Conservation (phyloP, 2,329 filamentous ascomycete genomes). For the Fusarium compactum region DNA sequence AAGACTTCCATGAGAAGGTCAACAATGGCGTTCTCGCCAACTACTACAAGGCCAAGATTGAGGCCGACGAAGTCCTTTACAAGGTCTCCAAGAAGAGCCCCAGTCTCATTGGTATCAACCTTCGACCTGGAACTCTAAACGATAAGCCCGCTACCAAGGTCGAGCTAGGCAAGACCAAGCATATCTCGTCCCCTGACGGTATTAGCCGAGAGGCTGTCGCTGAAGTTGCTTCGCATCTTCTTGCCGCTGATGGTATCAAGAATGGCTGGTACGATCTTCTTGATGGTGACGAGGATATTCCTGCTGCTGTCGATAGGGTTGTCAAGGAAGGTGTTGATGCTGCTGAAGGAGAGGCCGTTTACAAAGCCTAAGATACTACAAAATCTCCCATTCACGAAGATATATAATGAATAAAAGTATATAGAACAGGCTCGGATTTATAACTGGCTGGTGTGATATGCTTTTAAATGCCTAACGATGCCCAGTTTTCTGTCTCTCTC, state of each 20-base stretch:
- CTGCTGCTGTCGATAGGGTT: conserved; percentile 61
- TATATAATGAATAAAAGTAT: neutral
- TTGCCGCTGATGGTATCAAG: conserved; percentile 62
- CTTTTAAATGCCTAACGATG: neutral
- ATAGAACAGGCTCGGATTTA: neutral
- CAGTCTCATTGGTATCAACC: conserved; percentile 62
- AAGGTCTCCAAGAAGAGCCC: conserved; percentile 57
- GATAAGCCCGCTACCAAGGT: conserved; percentile 62
- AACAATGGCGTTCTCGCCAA: conserved; percentile 58
- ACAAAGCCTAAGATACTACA: conserved; percentile 30
- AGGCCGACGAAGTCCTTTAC: conserved; percentile 69
- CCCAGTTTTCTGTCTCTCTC: neutral
- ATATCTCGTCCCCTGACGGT: conserved; percentile 49
- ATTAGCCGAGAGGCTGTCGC: conserved; percentile 71
- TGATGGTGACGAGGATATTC: conserved; percentile 64
- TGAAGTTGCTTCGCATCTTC: conserved; percentile 65
- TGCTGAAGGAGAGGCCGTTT: conserved; percentile 64
- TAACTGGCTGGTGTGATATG: neutral
- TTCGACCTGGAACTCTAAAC: conserved; percentile 66
- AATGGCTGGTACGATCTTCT: conserved; percentile 68
- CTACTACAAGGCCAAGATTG: conserved; percentile 72
- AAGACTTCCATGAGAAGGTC: conserved; percentile 57
- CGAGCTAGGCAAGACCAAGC: conserved; percentile 60
- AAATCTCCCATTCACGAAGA: neutral
- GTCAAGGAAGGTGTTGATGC: conserved; percentile 63